Base-by-base conservation (phyloP, 2,329 filamentous ascomycete species). In the Raffaelea albimanens region DNA sequence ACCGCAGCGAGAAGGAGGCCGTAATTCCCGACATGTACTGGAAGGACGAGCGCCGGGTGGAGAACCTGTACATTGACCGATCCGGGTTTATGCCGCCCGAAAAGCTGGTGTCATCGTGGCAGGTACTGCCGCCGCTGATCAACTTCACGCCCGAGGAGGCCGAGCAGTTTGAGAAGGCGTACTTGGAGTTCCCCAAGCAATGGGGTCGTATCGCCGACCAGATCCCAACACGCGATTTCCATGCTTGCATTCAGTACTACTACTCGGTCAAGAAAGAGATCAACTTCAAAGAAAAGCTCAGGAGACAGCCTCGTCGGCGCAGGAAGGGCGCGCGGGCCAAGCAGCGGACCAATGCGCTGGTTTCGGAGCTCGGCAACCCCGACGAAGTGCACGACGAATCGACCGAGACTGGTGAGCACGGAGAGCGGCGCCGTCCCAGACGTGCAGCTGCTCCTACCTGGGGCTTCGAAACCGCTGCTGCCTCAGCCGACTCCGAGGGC, bases 171-270 rank as follows among this genome's bases (percentile, higher is more conserved):
- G 83, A 89, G 55, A 81, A 83, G 55, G 75, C 79, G 11, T 91
- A 88, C 58, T 72, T 86, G 44, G 83, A 87, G 52, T 78, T 76
- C 49, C 84, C 85, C 0, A 93, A 93, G 70, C 85, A 89, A 58
- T 93, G 85, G 85, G 84, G 85, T 48, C 81, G 79, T 56, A 81
- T 93, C 49, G 83, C 86, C 5, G 79, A 84, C 50, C 72, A 73
- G 21, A 67, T 91, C 5, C 75, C 76, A 1, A 72, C 75, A 25
- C 79, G 86, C 21, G 81, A 85, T 57, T 89, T 87, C 63, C 83
- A 84, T 54, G 78, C 85, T 42, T 88, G 84, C 63, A 93, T 93
- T 56, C 83, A 88, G 59, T 88, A 90, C 63, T 93, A 93, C 64
- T 93, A 93, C 63, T 73, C 86, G 52, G 86, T 83, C 60, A 93